Percentiles rank a stretch among this genome's conserved stretches.
phyloP scores from a whole-genome alignment of 2,329 filamentous ascomycete species.

The Penicillium sp. region DNA sequence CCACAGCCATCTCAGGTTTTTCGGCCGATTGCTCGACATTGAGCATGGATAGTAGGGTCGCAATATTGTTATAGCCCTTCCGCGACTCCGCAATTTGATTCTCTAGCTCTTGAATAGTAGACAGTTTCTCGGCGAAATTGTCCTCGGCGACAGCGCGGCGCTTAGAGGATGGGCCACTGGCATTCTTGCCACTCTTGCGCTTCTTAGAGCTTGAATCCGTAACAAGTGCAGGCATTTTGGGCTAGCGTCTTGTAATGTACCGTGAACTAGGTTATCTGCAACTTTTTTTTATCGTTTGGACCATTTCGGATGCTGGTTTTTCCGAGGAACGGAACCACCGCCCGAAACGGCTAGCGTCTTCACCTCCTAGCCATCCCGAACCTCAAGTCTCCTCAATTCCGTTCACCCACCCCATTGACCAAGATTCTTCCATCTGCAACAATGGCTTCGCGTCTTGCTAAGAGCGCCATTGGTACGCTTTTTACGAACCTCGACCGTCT shows the following conservation, averaged over 20 bases:
- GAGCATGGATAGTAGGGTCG: constrained; percentile 63
- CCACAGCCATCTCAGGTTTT: constrained; percentile 64
- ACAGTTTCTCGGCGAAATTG: constrained; percentile 54
- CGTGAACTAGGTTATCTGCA: constrained; percentile 7
- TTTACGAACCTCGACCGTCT: constrained; percentile 23
- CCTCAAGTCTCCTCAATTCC: constrained; percentile 42
- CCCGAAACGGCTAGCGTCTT: constrained; percentile 37
- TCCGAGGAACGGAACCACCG: constrained; percentile 27
- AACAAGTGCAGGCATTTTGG: constrained; percentile 30
- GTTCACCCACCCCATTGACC: constrained; percentile 40
- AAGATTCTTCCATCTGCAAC: constrained; percentile 60
- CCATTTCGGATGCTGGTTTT: constrained; percentile 33
- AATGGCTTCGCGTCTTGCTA: constrained; percentile 98
- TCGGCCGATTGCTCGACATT: constrained; percentile 50
- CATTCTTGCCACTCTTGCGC: constrained; percentile 39
- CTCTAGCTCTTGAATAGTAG: constrained; percentile 72
- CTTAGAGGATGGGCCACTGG: constrained; percentile 40
- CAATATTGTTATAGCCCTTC: constrained; percentile 90
- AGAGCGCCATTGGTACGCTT: constrained; percentile 86
- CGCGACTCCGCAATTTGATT: constrained; percentile 78
- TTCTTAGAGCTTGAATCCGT: constrained; percentile 38
- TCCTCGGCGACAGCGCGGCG: constrained; percentile 49
- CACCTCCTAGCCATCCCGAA: constrained; percentile 40
- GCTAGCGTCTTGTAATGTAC: constrained; percentile 11
- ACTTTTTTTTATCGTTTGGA: constrained; percentile 32